Percentiles rank a stretch among this genome's conserved stretches.
These are phyloP conservation scores for Aspergillus melleus DNA, from an alignment of 2,329 filamentous ascomycete genomes.

Conservation along the genomic window DNA sequence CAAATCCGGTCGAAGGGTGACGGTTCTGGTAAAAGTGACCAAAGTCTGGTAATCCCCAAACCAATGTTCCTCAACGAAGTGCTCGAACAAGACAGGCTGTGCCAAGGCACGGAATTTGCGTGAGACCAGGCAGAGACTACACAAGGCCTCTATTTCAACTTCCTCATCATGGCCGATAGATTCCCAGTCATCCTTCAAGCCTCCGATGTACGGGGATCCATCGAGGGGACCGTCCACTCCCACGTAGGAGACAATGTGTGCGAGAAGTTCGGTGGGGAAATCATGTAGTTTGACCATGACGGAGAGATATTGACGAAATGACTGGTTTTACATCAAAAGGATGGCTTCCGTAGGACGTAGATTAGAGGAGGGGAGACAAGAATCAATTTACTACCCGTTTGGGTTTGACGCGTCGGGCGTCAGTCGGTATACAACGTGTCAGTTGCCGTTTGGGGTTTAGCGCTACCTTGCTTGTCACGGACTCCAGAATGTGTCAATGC, in stretches of 20 bases:
- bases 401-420: no score
- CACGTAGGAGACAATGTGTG: conserved; percentile 16
- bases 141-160: conserved; percentile 1
- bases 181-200: neutral
- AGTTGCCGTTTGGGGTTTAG: no score
- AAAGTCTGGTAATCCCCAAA: conserved; percentile 1
- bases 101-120: conserved; percentile 19
- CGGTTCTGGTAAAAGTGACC: conserved; percentile 12
- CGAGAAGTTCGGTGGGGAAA: conserved; percentile 23
- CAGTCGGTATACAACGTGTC: no score
- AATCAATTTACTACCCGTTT: no score
- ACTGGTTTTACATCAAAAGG: neutral
- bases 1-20: conserved; percentile 20
- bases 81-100: conserved; percentile 23
- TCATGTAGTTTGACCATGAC: conserved; percentile 19
- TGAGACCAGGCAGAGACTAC: conserved; percentile 23
- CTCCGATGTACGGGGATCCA: neutral
- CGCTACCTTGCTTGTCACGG: no score
- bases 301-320: neutral
- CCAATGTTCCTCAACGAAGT: conserved; percentile 15
- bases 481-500: no score
- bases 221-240: neutral
- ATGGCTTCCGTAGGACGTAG: neutral
- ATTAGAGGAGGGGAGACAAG: neutral
- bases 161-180: neutral